Conservation (phyloP, 495 filamentous ascomycete species). For the Tuber melanosporum region DNA sequence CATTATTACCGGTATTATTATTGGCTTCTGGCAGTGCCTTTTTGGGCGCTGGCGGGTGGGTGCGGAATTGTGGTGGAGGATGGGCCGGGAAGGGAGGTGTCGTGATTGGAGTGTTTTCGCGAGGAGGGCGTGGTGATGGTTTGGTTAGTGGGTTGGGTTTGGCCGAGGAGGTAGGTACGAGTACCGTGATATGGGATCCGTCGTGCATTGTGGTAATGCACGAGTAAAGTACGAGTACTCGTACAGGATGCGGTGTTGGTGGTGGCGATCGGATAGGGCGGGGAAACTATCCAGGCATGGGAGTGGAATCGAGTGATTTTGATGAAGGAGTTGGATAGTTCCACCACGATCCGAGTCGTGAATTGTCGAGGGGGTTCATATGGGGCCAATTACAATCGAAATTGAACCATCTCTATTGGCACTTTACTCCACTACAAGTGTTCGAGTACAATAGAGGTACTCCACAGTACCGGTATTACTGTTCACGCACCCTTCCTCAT, state of each 20-base stretch:
- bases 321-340: not conserved
- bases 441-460: not conserved
- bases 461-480: not conserved
- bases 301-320: not conserved
- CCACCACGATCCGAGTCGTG: not conserved
- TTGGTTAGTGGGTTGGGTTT: not conserved
- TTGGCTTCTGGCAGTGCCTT: not conserved
- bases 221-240: not conserved
- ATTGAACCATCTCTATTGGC: not conserved
- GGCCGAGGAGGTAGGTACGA: not conserved
- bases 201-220: not conserved
- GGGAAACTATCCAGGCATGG: not conserved
- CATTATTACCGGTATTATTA: not conserved
- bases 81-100: not conserved
- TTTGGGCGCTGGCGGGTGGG: not conserved
- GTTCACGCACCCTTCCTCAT: too few relatives aligned
- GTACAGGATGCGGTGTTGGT: not conserved
- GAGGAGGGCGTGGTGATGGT: not conserved
- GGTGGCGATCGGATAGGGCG: not conserved
- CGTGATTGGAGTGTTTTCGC: conserved; percentile 1
- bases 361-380: not conserved
- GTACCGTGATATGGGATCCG: not conserved
- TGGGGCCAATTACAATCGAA: not conserved
- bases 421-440: too few relatives aligned
- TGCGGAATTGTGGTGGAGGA: not conserved